These are phyloP conservation scores for Phialophora verrucosa DNA, from an alignment of 2,329 filamentous ascomycete species.

Conservation along the genomic window DNA sequence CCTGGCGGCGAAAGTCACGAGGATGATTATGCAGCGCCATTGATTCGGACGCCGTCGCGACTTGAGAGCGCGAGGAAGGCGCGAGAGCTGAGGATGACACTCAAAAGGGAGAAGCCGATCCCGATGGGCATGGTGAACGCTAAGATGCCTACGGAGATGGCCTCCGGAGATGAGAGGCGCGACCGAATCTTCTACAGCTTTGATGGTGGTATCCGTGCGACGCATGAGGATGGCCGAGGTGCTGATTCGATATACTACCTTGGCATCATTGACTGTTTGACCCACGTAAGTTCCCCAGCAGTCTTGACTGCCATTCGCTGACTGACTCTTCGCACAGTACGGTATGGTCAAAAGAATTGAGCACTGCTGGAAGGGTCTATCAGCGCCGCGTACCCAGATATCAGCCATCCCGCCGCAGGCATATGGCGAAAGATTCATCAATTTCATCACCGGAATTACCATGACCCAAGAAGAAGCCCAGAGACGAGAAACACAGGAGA, in stretches of 20 bases:
- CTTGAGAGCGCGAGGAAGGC: conserved; percentile 90
- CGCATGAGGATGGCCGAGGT: conserved; percentile 82
- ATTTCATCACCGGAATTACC: conserved; percentile 88
- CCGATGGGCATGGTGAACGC: conserved; percentile 82
- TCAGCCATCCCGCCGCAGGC: conserved; percentile 87
- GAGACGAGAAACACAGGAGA: conserved; percentile 49
- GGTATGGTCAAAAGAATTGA: conserved; percentile 93
- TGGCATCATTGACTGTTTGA: conserved; percentile 97
- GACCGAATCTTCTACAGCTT: conserved; percentile 90
- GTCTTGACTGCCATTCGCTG: neutral
- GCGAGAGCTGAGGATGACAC: conserved; percentile 85
- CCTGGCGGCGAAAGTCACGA: conserved; percentile 75
- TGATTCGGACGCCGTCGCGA: conserved; percentile 90
- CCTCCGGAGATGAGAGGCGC: conserved; percentile 68
- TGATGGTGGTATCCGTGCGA: conserved; percentile 90
- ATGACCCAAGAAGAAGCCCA: conserved; percentile 86
- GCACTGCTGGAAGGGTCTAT: conserved; percentile 95
- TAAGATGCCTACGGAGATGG: conserved; percentile 88
- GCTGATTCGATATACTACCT: conserved; percentile 97
- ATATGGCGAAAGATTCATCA: conserved; percentile 92
- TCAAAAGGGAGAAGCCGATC: conserved; percentile 91
- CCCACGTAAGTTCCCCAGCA: conserved; percentile 71
- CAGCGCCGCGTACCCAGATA: conserved; percentile 81
- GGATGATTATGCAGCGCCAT: conserved; percentile 57
- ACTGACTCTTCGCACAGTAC: conserved; percentile 64